A percentile compares a stretch with the other conserved stretches of the same genome.
phyloP scores from a whole-genome alignment of 2,329 filamentous ascomycete species.

The Trichoderma gracile region DNA sequence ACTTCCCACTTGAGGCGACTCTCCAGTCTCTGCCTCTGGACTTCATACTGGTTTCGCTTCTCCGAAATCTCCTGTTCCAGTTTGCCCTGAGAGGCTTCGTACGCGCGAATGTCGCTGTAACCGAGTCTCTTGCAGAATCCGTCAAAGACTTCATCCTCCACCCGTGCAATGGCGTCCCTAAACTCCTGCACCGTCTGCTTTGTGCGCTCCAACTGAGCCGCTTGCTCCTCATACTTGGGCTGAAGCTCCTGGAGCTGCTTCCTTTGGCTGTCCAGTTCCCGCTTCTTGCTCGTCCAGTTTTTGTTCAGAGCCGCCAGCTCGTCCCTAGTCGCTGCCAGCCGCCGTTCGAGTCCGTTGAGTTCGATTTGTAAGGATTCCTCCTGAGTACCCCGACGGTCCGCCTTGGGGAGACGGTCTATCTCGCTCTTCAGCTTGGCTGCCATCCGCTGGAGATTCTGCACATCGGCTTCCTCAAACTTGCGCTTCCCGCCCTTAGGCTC shows the following conservation, averaged over 20 bases:
- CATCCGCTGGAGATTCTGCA: slow-evolving; percentile 78
- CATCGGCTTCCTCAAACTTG: slow-evolving; percentile 85
- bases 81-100: slow-evolving; percentile 89
- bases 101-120: slow-evolving; percentile 86
- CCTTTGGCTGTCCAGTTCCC: slow-evolving; percentile 73
- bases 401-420: slow-evolving; percentile 76
- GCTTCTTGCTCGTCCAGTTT: slow-evolving; percentile 81
- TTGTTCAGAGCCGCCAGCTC: slow-evolving; percentile 78
- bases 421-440: slow-evolving; percentile 76
- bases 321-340: slow-evolving; percentile 67
- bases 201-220: slow-evolving; percentile 63
- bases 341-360: slow-evolving; percentile 75
- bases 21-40: slow-evolving; percentile 76
- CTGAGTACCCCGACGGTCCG: slow-evolving; percentile 70
- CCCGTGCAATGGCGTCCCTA: slow-evolving; percentile 66
- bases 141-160: slow-evolving; percentile 86
- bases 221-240: slow-evolving; percentile 75
- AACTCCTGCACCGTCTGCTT: slow-evolving; percentile 54
- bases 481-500: slow-evolving; percentile 73
- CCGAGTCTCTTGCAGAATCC: slow-evolving; percentile 84
- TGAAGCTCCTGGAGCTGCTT: slow-evolving; percentile 72
- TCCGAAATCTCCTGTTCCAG: slow-evolving; percentile 87
- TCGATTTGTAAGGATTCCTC: slow-evolving; percentile 83
- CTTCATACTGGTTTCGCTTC: slow-evolving; percentile 82
- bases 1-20: slow-evolving; percentile 60